Conservation (phyloP, 2,329 filamentous ascomycete species). For the Sarocladium brachiariae region DNA sequence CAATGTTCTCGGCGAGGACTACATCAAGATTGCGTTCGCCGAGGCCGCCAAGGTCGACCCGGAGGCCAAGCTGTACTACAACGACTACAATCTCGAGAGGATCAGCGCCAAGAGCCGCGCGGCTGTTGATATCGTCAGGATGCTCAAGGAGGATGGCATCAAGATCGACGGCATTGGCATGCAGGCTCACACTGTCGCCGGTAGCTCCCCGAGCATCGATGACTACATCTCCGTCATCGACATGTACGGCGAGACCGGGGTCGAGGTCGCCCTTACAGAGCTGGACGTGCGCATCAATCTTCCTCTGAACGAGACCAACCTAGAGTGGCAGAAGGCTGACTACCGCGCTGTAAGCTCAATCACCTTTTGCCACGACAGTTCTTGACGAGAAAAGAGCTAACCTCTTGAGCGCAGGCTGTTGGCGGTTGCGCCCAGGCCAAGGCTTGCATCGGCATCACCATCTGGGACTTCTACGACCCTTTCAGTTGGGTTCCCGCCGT, state of each 20-base stretch:
- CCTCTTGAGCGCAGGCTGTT: conserved; percentile 12
- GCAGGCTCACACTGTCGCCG: conserved; percentile 42
- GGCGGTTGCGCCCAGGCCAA: conserved; percentile 23
- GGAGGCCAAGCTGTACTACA: conserved; percentile 49
- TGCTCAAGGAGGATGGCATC: conserved; percentile 29
- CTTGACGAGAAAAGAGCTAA: neutral
- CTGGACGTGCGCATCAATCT: conserved; percentile 40
- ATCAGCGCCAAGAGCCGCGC: conserved; percentile 29
- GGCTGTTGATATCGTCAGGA: conserved; percentile 26
- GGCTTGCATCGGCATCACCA: conserved; percentile 25
- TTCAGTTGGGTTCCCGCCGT: conserved; percentile 34
- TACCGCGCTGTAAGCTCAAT: conserved; percentile 22
- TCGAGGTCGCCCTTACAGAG: conserved; percentile 50
- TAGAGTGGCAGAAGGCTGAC: conserved; percentile 22
- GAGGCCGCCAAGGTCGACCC: conserved; percentile 41
- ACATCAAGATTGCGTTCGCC: conserved; percentile 45
- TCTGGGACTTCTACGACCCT: conserved; percentile 30
- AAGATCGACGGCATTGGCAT: conserved; percentile 47
- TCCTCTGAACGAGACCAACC: conserved; percentile 21
- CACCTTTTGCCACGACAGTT: too few relatives aligned
- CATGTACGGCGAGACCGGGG: conserved; percentile 33
- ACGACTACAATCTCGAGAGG: conserved; percentile 51
- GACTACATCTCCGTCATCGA: conserved; percentile 34
- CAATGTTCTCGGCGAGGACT: conserved; percentile 42
- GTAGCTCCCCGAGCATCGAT: conserved; percentile 31